Evolutionary conservation across 306 rosid genomes (phyloP).

Genomic region (Neltuma alba): DNA sequence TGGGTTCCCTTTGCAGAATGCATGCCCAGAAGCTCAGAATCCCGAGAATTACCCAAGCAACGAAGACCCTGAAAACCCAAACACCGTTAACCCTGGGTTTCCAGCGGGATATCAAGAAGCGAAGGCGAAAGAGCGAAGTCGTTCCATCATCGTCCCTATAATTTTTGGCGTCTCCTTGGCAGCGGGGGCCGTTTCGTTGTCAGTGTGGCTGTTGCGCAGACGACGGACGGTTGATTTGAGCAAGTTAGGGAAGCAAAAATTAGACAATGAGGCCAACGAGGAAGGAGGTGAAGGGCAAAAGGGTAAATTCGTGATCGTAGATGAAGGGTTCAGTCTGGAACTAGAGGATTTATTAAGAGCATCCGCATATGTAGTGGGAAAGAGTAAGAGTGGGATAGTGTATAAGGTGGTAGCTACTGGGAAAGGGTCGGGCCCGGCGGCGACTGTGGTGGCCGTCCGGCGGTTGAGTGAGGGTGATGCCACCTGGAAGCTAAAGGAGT

Average conservation of each 20-base stretch:
- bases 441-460: conserved; percentile 66
- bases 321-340: conserved; percentile 73
- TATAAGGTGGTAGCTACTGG: conserved; percentile 71
- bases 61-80: conserved; percentile 45
- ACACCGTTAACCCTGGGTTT: conserved; percentile 32
- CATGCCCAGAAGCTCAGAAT: conserved; percentile 68
- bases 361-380: conserved; percentile 89
- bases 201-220: conserved; percentile 65
- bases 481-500: conserved; percentile 79
- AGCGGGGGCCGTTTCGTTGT: conserved; percentile 50
- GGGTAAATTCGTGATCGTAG: conserved; percentile 68
- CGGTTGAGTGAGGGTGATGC: conserved; percentile 72
- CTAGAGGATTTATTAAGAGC: conserved; percentile 84
- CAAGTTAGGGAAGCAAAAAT: conserved; percentile 44
- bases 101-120: conserved; percentile 11
- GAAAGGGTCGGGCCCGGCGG: conserved; percentile 45
- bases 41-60: conserved; percentile 37
- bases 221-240: conserved; percentile 38
- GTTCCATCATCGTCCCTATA: conserved; percentile 49
- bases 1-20: conserved; percentile 71
- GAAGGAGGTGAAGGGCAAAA: conserved; percentile 58
- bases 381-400: conserved; percentile 77
- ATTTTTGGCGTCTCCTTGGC: conserved; percentile 56
- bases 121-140: conserved; percentile 20
- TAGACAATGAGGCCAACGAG: conserved; percentile 22